Evolutionary conservation across 306 rosid species (phyloP).

Genomic region (Bauhinia variegata): DNA sequence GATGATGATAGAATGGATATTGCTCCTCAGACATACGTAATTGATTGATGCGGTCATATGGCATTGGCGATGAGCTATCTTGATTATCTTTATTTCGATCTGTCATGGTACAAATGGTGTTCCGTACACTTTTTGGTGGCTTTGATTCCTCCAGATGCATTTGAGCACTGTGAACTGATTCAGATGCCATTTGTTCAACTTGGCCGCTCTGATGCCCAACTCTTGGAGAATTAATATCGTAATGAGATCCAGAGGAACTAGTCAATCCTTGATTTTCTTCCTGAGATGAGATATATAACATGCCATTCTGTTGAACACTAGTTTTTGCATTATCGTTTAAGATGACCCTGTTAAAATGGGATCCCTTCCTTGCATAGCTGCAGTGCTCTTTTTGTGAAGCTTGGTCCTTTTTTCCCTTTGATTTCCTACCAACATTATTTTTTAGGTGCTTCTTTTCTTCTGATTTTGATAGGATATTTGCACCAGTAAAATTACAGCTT

Average conservation of each 20-base stretch:
- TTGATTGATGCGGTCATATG: constrained; percentile 35
- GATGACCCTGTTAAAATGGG: constrained; percentile 41
- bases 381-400: constrained; percentile 49
- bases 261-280: constrained; percentile 38
- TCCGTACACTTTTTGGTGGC: constrained; percentile 31
- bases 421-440: constrained; percentile 52
- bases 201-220: constrained; percentile 32
- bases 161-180: constrained; percentile 44
- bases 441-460: constrained; percentile 54
- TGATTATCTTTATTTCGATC: constrained; percentile 41
- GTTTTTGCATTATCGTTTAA: constrained; percentile 44
- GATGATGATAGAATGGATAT: constrained; percentile 46
- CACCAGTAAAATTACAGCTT: constrained; percentile 38
- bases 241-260: constrained; percentile 41
- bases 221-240: constrained; percentile 32
- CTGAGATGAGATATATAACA: constrained; percentile 39
- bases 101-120: constrained; percentile 30
- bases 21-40: constrained; percentile 46
- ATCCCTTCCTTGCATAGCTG: constrained; percentile 53
- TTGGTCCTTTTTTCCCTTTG: constrained; percentile 49
- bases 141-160: constrained; percentile 42
- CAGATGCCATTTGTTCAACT: constrained; percentile 45
- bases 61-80: constrained; percentile 44
- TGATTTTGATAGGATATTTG: constrained; percentile 36
- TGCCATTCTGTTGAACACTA: constrained; percentile 45